phyloP scores from a whole-genome alignment of 2,329 filamentous ascomycete genomes.

The Herpotrichia juniperi region DNA sequence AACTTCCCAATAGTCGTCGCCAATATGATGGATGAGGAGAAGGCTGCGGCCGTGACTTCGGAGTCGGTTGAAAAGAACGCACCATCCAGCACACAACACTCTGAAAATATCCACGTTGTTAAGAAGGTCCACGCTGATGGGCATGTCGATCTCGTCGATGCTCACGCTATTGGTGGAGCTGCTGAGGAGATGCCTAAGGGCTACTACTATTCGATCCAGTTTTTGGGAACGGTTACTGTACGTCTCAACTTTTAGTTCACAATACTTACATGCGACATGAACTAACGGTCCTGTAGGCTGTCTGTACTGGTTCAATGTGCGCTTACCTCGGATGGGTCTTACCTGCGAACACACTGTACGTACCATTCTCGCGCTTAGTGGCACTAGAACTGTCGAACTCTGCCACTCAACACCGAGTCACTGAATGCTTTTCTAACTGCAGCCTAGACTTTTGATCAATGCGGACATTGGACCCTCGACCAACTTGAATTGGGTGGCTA shows the following conservation, averaged over 20 bases:
- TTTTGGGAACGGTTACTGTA: constrained; percentile 50
- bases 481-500: constrained; percentile 35
- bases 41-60: constrained; percentile 15
- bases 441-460: constrained; percentile 25
- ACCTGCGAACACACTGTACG: constrained; percentile 34
- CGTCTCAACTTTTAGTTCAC: neutral
- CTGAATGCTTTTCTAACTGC: constrained; percentile 7
- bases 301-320: constrained; percentile 30
- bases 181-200: constrained; percentile 48
- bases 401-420: neutral
- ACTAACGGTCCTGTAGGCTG: constrained; percentile 17
- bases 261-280: neutral
- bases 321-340: constrained; percentile 38
- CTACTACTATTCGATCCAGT: constrained; percentile 49
- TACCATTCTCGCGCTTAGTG: constrained; percentile 6
- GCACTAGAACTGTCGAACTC: neutral
- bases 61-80: constrained; percentile 16
- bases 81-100: constrained; percentile 2
- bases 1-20: neutral
- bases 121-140: constrained; percentile 48
- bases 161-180: constrained; percentile 51
- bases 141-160: constrained; percentile 50
- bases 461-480: constrained; percentile 31
- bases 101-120: constrained; percentile 27
- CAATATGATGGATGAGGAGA: constrained; percentile 18